Evolutionary conservation across 1,284 basidiomycete species (phyloP).

Genomic region (Schizopora paradoxa): DNA sequence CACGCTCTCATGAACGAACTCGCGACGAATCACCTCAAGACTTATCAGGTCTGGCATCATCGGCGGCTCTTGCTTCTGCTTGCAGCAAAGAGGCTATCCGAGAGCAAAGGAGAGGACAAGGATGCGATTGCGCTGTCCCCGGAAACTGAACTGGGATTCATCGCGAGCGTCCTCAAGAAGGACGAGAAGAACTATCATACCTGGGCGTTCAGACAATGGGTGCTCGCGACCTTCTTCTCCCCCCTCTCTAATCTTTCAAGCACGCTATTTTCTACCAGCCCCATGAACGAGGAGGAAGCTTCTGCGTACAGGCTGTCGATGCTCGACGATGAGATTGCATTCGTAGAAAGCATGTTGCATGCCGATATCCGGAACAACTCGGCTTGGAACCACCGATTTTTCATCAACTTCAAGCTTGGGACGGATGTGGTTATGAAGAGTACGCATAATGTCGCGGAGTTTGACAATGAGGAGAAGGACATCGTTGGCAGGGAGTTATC

Average conservation of each 20-base stretch:
- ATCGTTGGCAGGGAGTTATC: conserved; percentile 62
- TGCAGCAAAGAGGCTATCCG: conserved; percentile 32
- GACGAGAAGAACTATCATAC: conserved; percentile 97
- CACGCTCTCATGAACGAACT: conserved; percentile 80
- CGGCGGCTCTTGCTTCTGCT: conserved; percentile 63
- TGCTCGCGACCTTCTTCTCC: conserved; percentile 65
- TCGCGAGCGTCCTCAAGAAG: conserved; percentile 58
- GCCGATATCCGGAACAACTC: conserved; percentile 92
- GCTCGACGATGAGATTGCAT: conserved; percentile 77
- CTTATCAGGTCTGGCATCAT: conserved; percentile 98
- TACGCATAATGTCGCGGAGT: conserved; percentile 43
- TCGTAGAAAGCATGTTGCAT: conserved; percentile 70
- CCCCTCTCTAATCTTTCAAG: no score
- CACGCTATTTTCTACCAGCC: no score
- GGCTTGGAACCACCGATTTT: conserved; percentile 98
- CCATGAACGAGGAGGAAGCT: conserved; percentile 44
- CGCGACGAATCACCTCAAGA: conserved; percentile 79
- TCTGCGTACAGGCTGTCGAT: no score
- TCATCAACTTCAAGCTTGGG: conserved; percentile 76
- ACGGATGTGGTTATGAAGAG: no score
- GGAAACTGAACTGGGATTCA: conserved; percentile 71
- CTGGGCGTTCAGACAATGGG: conserved; percentile 92
- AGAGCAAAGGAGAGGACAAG: no score
- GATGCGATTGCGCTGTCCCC: background rate
- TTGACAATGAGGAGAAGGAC: conserved; percentile 52